Conservation (phyloP, 495 filamentous ascomycete species). For the Trichoderma gamsii region DNA sequence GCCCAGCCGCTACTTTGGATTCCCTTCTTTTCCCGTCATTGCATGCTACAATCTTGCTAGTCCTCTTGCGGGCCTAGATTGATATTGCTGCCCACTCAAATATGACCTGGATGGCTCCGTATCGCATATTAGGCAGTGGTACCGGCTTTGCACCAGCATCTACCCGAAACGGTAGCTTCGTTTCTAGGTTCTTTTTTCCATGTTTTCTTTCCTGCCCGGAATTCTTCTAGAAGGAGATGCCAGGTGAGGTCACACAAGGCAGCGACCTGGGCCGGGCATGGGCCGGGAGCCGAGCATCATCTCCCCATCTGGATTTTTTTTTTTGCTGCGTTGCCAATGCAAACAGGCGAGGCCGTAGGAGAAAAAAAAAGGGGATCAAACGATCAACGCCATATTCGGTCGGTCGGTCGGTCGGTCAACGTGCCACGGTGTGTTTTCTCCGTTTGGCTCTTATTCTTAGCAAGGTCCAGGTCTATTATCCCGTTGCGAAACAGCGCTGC, state of each 20-base stretch:
- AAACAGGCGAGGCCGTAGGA: background rate
- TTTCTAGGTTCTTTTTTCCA: background rate
- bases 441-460: background rate
- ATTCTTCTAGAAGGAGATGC: background rate
- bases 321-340: background rate
- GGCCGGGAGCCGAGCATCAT: too few species aligned
- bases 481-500: background rate
- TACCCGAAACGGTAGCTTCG: constrained; percentile 11
- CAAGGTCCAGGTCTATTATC: background rate
- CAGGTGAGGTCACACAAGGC: too few species aligned
- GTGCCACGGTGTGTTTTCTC: background rate
- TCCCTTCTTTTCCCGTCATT: background rate
- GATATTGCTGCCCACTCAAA: background rate
- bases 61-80: background rate
- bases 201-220: background rate
- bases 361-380: background rate
- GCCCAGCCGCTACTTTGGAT: background rate
- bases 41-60: background rate
- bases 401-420: background rate
- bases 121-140: background rate
- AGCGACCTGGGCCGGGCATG: too few species aligned
- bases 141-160: background rate
- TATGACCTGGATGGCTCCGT: background rate
- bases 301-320: too few species aligned
- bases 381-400: background rate